phyloP scores from a whole-genome alignment of 257 asterid genomes.

The Plantago major region DNA sequence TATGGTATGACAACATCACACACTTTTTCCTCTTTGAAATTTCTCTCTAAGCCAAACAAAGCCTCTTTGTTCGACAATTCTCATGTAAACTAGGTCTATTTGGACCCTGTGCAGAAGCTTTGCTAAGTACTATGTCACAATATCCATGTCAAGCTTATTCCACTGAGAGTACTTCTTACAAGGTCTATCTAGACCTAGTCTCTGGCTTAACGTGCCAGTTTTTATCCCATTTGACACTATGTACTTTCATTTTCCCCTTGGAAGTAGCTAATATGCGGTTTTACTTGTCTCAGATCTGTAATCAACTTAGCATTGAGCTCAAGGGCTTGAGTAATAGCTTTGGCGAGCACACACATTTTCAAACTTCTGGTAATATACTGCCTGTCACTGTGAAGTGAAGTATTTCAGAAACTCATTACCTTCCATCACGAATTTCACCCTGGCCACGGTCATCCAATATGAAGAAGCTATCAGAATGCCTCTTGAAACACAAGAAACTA shows the following conservation, averaged over 20 bases:
- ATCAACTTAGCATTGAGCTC: too few species aligned
- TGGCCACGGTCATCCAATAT: too few species aligned
- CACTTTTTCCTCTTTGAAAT: conserved; percentile 5
- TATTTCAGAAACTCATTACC: too few species aligned
- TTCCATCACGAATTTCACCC: too few species aligned
- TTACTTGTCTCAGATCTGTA: background rate
- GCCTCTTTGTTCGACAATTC: background rate
- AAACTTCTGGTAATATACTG: too few species aligned
- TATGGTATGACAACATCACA: background rate
- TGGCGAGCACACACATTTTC: too few species aligned
- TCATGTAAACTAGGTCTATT: background rate
- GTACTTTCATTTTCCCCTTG: background rate
- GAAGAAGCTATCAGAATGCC: too few species aligned
- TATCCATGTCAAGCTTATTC: background rate
- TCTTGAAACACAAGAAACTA: too few species aligned
- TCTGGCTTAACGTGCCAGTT: background rate
- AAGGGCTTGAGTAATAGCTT: too few species aligned
- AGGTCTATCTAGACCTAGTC: background rate
- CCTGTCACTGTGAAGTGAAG: too few species aligned
- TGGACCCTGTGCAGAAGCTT: background rate
- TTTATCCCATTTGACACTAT: background rate
- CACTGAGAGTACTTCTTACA: too few species aligned
- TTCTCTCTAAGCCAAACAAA: background rate
- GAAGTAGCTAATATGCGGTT: background rate
- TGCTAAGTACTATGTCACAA: background rate